Evolutionary conservation across 441 rosid species (phyloP), one percentile per base, ranked within the genome.

Genomic region (Omphalea diandra): DNA sequence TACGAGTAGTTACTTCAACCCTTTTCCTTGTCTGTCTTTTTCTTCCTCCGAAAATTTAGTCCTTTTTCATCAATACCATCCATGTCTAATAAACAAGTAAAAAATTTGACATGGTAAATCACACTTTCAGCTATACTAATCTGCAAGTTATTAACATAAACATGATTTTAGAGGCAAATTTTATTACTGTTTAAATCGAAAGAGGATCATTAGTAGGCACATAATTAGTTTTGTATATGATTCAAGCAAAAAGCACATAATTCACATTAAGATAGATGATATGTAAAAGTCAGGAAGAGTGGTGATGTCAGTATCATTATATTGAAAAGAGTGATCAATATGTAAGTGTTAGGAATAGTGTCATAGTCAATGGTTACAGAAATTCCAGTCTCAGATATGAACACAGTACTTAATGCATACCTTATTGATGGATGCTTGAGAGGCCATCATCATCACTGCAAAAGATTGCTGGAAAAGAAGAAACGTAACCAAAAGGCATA

Each of bases 311-410:
- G n/a, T n/a, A n/a, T n/a, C n/a, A n/a, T n/a, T n/a, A n/a, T n/a
- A n/a, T n/a, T n/a, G n/a, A n/a, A n/a, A n/a, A n/a, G n/a, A n/a
- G n/a, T n/a, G n/a, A n/a, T n/a, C n/a, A n/a, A n/a, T n/a, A 12
- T 5, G 7, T 11, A 57, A 17, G 41, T 31, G 12, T 58, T 18
- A 12, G 1, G 38, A 11, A 46, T 14, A 46, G n/a, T 46, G 50
- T 32, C 63, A 63, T 24, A 35, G 61, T 36, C 47, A 35, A 65
- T 65, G 58, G 44, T 32, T 65, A 11, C 58, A 33, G 18, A 49
- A 20, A 50, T 32, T 49, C 57, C 46, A 22, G 32, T 20, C 41
- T 29, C 38, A 40, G 62, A 57, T 52, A 9, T 31, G 3, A 18
- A 22, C 2, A 18, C 5, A 41, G 29, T 11, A 31, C 40, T 18